phyloP scores from a whole-genome alignment of 495 filamentous ascomycete species.

The Sphaerosporella brunnea region DNA sequence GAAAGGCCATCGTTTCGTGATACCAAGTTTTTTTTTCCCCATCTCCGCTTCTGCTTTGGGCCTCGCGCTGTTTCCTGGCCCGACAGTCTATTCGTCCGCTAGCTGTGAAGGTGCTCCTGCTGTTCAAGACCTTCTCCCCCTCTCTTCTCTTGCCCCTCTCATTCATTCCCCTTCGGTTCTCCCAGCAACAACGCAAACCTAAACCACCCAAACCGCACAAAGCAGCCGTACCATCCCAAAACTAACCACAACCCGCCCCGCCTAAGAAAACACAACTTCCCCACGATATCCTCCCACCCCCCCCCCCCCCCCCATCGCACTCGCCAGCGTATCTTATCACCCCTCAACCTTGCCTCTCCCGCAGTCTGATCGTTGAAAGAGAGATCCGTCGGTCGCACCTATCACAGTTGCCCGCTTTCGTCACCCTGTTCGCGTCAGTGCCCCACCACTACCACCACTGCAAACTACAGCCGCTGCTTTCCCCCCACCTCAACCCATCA shows the following conservation, averaged over 20 bases:
- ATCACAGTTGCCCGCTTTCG: background rate
- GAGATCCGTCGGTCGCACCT: background rate
- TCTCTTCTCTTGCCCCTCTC: too few relatives aligned
- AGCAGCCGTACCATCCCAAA: background rate
- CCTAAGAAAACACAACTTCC: too few relatives aligned
- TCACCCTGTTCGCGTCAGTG: conserved; percentile 5
- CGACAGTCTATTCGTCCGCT: too few relatives aligned
- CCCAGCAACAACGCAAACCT: too few relatives aligned
- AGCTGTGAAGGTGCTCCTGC: too few relatives aligned
- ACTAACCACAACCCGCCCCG: background rate
- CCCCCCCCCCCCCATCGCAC: conserved; percentile 3
- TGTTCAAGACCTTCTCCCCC: too few relatives aligned
- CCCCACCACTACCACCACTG: conserved; percentile 2
- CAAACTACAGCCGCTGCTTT: background rate
- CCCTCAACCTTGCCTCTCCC: background rate
- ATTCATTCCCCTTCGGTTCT: too few relatives aligned
- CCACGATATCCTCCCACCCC: too few relatives aligned
- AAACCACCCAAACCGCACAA: background rate
- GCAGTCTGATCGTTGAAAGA: background rate
- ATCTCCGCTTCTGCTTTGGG: too few relatives aligned
- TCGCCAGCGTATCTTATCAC: background rate
- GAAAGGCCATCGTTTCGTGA: too few relatives aligned
- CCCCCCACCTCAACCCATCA: background rate
- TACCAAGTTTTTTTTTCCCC: too few relatives aligned
- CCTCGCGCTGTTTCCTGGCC: too few relatives aligned